Conservation (phyloP, 1,284 basidiomycete genomes). For the Porogramme epimiltina region DNA sequence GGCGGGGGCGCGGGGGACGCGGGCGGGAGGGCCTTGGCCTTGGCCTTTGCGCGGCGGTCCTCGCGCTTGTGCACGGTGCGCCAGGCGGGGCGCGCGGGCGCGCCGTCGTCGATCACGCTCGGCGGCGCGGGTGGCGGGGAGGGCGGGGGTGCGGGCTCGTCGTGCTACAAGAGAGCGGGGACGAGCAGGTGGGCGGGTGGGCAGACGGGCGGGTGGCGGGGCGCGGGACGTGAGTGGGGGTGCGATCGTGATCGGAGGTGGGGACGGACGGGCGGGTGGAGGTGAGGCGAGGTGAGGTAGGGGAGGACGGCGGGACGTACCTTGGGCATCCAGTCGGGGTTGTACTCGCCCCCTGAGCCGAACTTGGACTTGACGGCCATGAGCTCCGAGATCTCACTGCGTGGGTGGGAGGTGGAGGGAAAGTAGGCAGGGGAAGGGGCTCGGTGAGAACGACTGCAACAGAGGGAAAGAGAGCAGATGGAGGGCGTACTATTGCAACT, state of each 20-base stretch:
- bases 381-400: constrained; percentile 73
- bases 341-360: constrained; percentile 68
- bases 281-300: too few relatives aligned
- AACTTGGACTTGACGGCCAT: constrained; percentile 78
- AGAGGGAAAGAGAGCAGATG: not conserved
- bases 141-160: constrained; percentile 20
- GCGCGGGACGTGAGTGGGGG: not conserved
- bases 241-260: too few relatives aligned
- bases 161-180: constrained; percentile 6
- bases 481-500: constrained; percentile 63
- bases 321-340: constrained; percentile 63
- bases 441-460: not conserved
- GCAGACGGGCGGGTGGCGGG: not conserved
- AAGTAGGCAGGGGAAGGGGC: not conserved
- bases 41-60: constrained; percentile 44
- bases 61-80: constrained; percentile 65
- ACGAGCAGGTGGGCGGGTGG: not conserved
- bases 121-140: constrained; percentile 34
- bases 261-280: too few relatives aligned
- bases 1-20: constrained; percentile 40
- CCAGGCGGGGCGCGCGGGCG: constrained; percentile 68
- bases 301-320: constrained; percentile 29
- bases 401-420: not conserved
- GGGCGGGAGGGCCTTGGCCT: constrained; percentile 39
- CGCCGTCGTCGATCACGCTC: constrained; percentile 36